These are phyloP conservation scores for Drosera capensis DNA, from an alignment of 148 eudicot species.

Conservation along the genomic window DNA sequence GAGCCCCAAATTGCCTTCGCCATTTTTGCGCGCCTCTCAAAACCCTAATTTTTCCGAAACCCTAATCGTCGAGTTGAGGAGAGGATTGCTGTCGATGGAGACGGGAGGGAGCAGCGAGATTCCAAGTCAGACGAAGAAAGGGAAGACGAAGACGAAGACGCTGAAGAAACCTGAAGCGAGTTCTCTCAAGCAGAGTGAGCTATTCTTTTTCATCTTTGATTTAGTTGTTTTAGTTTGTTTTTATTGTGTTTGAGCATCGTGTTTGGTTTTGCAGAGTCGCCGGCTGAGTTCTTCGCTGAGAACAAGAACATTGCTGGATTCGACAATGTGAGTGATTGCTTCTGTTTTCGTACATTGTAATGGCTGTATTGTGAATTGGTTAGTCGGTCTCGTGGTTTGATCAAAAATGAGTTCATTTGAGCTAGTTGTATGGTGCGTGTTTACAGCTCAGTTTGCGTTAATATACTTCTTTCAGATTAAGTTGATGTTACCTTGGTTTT, in stretches of 20 bases:
- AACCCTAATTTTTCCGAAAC: not conserved
- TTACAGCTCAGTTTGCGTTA: no score
- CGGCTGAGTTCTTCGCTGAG: conserved; percentile 96
- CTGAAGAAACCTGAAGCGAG: conserved; percentile 57
- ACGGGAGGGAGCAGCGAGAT: conserved; percentile 41
- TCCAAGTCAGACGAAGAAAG: conserved; percentile 37
- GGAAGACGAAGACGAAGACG: conserved; percentile 52
- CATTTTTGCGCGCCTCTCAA: no score
- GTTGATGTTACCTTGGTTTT: no score
- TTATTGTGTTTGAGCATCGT: not conserved
- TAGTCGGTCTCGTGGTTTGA: not conserved
- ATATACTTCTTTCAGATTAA: no score
- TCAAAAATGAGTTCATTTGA: not conserved
- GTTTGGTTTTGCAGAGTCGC: conserved; percentile 48
- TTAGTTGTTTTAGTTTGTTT: not conserved
- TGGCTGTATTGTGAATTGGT: not conserved
- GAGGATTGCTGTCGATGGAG: conserved; percentile 17
- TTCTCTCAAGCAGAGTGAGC: conserved; percentile 75
- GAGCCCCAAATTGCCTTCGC: no score
- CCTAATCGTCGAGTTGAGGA: not conserved
- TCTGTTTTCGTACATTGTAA: not conserved
- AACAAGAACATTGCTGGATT: conserved; percentile 96
- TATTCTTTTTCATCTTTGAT: not conserved
- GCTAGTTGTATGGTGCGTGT: no score
- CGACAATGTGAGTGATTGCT: conserved; percentile 55